Evolutionary conservation across 192 early-diverging fungal genomes (phyloP), one percentile per base, ranked within the genome.

Genomic region (Obelidium mucronatum): DNA sequence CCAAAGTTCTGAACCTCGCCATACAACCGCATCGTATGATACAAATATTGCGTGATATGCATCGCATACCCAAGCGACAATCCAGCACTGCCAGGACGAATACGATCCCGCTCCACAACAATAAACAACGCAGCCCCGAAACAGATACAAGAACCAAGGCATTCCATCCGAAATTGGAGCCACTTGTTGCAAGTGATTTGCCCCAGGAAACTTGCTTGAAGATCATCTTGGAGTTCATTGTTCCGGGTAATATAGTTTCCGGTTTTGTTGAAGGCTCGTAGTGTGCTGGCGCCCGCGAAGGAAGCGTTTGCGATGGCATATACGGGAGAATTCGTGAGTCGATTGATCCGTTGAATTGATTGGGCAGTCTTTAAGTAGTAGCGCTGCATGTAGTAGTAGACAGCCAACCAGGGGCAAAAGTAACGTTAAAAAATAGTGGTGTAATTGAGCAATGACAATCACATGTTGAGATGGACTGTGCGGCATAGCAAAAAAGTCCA

Each of bases 241-340:
- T 67, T 67, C 13, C 26, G 24, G 28, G 44, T 31, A 33, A 26
- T 44, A 58, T 93, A 79, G 3, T 22, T 30, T 22, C 35, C 33
- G 13, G 53, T 35, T 35, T 75, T 69, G 19, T 62, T 74, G 40
- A 73, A 79, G 4, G 78, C 78, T 8, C 74, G 22, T 2, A 79
- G 40, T 15, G 78, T 79, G 53, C 68, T 67, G 31, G 66, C 58
- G 17, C 78, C 78, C 17, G 67, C 52, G 30, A 94, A 79, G 0
- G 91, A 88, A 51, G 94, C 92, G 6, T 84, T 64, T 52, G 93
- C 93, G 75, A 92, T 90, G 0, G 93, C 80, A 75, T 93, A 93
- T 3, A 95, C 81, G 0, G 93, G 90, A 1, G 90, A 91, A 40
- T 90, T 83, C 22, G 92, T 79, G 24, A 93, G 85, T 6, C 92